phyloP scores from a whole-genome alignment of 2,329 filamentous ascomycete species.

The Penicillium brevicompactum region DNA sequence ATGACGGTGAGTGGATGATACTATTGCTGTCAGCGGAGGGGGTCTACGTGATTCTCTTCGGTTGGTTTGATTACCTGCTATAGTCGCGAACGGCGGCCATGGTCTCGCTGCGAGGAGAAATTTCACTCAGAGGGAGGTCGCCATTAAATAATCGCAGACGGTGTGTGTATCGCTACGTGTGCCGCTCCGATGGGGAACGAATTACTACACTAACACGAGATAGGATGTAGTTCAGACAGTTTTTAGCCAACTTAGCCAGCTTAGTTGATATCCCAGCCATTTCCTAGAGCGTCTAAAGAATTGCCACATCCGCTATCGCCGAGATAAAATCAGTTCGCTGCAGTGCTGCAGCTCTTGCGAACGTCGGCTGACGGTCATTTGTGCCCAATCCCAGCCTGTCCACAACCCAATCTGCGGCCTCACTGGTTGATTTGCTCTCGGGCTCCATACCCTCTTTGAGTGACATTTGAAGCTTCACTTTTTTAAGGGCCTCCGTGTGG shows the following conservation, averaged over 20 bases:
- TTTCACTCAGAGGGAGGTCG: background rate
- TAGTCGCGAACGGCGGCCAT: slow-evolving; percentile 36
- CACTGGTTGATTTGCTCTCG: slow-evolving; percentile 12
- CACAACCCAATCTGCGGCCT: slow-evolving; percentile 27
- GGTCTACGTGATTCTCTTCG: background rate
- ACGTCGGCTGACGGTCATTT: slow-evolving; percentile 13
- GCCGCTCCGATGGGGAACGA: slow-evolving; percentile 33
- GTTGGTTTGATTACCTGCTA: slow-evolving; percentile 34
- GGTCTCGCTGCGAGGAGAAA: slow-evolving; percentile 3
- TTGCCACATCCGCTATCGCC: slow-evolving; percentile 3
- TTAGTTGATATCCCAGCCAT: background rate
- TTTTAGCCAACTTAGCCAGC: too few species aligned
- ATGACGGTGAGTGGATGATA: slow-evolving; percentile 47
- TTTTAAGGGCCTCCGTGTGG: background rate
- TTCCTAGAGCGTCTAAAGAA: background rate
- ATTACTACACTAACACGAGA: slow-evolving; percentile 7
- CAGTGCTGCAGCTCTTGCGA: background rate
- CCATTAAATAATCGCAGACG: slow-evolving; percentile 3
- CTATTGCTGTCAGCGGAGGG: slow-evolving; percentile 23
- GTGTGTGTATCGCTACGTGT: slow-evolving; percentile 34
- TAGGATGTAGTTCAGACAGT: background rate
- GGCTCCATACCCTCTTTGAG: slow-evolving; percentile 4
- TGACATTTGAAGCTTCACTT: slow-evolving; percentile 21
- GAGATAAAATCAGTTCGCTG: background rate
- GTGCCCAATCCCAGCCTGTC: slow-evolving; percentile 28